Evolutionary conservation across 768 basidiomycete species (phyloP).

Genomic region (Russula sp.): DNA sequence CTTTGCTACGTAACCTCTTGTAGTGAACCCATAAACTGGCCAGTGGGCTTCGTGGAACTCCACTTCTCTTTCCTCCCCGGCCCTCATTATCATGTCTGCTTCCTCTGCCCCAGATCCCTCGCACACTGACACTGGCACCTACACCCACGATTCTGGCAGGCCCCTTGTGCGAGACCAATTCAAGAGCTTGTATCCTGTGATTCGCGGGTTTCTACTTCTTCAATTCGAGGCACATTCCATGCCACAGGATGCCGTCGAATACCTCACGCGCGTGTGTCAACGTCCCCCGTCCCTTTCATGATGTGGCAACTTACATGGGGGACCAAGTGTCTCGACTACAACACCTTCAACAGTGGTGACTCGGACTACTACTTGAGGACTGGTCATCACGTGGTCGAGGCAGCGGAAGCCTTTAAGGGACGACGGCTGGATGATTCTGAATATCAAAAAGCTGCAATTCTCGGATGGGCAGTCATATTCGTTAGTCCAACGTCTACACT

Average conservation of each 20-base stretch:
- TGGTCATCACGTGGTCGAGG: constrained; percentile 90
- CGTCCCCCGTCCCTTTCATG: background rate
- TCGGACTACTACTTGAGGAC: constrained; percentile 68
- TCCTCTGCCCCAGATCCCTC: background rate
- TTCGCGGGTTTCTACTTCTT: constrained; percentile 73
- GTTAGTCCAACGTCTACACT: constrained; percentile 42
- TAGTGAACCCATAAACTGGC: too few relatives aligned
- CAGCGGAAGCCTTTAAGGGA: constrained; percentile 80
- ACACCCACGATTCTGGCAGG: background rate
- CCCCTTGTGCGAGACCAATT: constrained; percentile 9
- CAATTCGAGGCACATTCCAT: constrained; percentile 65
- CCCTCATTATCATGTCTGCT: background rate
- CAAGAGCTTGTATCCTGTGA: constrained; percentile 46
- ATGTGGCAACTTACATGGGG: constrained; percentile 8
- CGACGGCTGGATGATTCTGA: constrained; percentile 67
- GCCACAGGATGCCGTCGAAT: constrained; percentile 77
- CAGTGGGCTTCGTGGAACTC: too few relatives aligned
- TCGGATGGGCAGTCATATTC: constrained; percentile 95
- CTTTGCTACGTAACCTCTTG: too few relatives aligned
- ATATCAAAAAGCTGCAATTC: constrained; percentile 78
- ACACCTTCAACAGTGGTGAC: constrained; percentile 69
- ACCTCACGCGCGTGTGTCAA: constrained; percentile 68
- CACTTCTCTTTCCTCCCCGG: background rate
- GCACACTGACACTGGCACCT: background rate
- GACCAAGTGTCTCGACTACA: constrained; percentile 76